phyloP scores from a whole-genome alignment of 2,329 filamentous ascomycete genomes.

The Trichocomaceae sp. region DNA sequence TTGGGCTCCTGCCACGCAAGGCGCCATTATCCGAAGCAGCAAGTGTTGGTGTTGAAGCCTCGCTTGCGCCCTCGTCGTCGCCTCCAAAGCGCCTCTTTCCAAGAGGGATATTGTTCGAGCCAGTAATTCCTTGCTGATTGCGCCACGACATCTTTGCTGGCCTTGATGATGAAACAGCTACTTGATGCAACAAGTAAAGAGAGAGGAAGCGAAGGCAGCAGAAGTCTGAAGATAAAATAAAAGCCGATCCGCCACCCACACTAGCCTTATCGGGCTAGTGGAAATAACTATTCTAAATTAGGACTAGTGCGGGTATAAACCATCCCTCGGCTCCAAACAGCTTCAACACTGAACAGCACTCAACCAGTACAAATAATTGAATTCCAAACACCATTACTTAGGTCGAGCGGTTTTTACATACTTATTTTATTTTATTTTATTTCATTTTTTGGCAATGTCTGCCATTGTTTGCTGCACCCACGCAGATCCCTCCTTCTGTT shows the following conservation, averaged over 20 bases:
- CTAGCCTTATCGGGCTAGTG: background rate
- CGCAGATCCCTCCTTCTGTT: conserved; percentile 49
- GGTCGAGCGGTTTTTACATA: background rate
- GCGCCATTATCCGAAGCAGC: conserved; percentile 41
- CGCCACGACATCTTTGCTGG: conserved; percentile 54
- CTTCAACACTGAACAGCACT: background rate
- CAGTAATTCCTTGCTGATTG: conserved; percentile 71
- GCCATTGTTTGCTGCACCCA: conserved; percentile 70
- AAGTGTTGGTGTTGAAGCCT: conserved; percentile 41
- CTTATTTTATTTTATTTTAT: background rate
- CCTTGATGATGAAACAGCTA: conserved; percentile 12
- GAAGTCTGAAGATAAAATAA: background rate
- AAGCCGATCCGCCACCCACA: background rate
- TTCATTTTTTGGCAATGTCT: conserved; percentile 51
- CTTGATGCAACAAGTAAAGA: conserved; percentile 10
- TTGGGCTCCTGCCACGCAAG: conserved; percentile 91
- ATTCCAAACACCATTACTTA: background rate
- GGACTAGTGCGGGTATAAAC: background rate
- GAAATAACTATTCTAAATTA: background rate
- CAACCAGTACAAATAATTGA: background rate
- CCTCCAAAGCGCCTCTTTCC: conserved; percentile 76
- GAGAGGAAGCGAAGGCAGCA: background rate
- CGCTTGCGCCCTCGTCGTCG: conserved; percentile 50
- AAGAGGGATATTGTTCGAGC: conserved; percentile 95
- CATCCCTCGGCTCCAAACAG: background rate